Evolutionary conservation across 345 rosid species (phyloP).

Genomic region (Camelina sativa): DNA sequence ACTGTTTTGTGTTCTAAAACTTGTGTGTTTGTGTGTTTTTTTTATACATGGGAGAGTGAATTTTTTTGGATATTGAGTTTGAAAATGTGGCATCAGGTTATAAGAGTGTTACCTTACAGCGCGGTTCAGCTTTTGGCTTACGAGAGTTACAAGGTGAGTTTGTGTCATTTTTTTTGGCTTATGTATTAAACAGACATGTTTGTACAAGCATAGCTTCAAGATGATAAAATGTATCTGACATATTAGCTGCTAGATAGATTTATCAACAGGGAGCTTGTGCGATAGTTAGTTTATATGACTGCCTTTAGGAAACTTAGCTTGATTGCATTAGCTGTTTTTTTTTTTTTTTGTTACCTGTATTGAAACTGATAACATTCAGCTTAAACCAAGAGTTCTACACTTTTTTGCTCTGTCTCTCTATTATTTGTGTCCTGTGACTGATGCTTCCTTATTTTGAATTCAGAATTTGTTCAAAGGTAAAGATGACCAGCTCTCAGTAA

Average conservation of each 20-base stretch:
- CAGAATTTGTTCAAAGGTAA: constrained; percentile 82
- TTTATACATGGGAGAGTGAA: constrained; percentile 3
- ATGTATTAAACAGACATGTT: no score
- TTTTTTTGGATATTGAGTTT: constrained; percentile 16
- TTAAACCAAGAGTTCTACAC: background rate
- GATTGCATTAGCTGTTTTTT: background rate
- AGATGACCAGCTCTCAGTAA: constrained; percentile 78
- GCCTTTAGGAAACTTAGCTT: background rate
- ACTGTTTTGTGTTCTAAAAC: constrained; percentile 10
- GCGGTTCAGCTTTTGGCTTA: constrained; percentile 96
- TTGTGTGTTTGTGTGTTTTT: background rate
- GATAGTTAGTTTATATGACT: background rate
- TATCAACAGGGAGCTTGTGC: background rate
- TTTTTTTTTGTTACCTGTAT: background rate
- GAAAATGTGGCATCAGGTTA: constrained; percentile 61
- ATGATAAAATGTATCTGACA: background rate
- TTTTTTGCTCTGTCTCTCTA: background rate
- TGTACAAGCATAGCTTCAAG: background rate
- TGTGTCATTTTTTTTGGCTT: background rate
- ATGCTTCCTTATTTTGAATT: constrained; percentile 37
- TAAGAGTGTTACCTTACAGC: constrained; percentile 87
- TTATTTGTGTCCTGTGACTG: constrained; percentile 24
- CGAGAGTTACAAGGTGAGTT: constrained; percentile 83
- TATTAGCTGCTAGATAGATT: background rate
- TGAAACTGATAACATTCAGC: constrained; percentile 7